Evolutionary conservation across 2,329 filamentous ascomycete genomes (phyloP).

Genomic region (Beauveria pseudobassiana): DNA sequence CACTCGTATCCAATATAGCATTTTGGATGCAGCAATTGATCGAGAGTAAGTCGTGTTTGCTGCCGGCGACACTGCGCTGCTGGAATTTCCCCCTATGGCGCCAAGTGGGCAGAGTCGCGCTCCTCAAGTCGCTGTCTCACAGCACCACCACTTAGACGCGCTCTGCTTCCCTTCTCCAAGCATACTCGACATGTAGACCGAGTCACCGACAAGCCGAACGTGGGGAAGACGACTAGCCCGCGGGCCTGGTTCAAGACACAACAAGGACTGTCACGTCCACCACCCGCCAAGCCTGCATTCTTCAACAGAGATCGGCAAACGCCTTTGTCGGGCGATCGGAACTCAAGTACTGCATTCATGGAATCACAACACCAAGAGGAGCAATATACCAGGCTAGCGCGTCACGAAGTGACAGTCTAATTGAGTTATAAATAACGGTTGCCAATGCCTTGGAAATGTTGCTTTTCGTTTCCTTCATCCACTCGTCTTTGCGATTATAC

Average conservation of each 20-base stretch:
- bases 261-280: not conserved
- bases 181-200: not conserved
- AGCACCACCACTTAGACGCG: not conserved
- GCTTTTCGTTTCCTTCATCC: conserved; percentile 13
- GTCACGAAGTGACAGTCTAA: not conserved
- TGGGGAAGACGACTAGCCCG: not conserved
- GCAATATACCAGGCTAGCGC: not conserved
- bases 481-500: conserved; percentile 24
- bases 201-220: not conserved
- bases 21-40: not conserved
- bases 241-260: not conserved
- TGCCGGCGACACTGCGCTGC: not conserved
- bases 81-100: not conserved
- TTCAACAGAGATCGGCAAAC: not conserved
- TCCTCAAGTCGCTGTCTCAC: not conserved
- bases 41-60: conserved; percentile 1
- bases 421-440: conserved; percentile 22
- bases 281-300: not conserved
- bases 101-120: conserved; percentile 1
- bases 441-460: conserved; percentile 6
- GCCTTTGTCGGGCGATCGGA: not conserved
- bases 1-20: not conserved
- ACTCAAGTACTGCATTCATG: not conserved
- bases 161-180: not conserved
- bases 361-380: not conserved